phyloP scores from a whole-genome alignment of 2,329 filamentous ascomycete species.

The Rhinocladiella similis region DNA sequence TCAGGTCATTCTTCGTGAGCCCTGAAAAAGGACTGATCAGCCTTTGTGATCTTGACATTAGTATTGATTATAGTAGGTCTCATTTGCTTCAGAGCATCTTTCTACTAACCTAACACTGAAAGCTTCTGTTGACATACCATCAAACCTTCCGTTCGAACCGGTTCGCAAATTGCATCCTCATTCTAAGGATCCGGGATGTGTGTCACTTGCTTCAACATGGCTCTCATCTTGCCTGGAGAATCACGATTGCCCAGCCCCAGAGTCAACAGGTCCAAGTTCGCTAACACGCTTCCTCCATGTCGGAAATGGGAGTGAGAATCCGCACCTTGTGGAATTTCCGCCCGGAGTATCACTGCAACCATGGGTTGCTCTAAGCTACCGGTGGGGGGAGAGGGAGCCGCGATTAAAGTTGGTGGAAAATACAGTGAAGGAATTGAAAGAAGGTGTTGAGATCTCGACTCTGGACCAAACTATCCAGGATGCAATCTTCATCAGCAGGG shows the following conservation, averaged over 20 bases:
- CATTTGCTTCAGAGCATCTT: background rate
- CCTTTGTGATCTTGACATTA: background rate
- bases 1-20: background rate
- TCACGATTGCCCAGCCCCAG: background rate
- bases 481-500: background rate
- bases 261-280: background rate
- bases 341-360: background rate
- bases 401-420: background rate
- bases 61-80: background rate
- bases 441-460: background rate
- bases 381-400: background rate
- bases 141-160: background rate
- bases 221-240: background rate
- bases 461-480: background rate
- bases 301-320: background rate
- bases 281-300: background rate
- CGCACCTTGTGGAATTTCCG: conserved; percentile 1
- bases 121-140: background rate
- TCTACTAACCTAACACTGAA: background rate
- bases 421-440: background rate
- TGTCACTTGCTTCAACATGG: conserved; percentile 3
- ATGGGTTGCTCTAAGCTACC: conserved; percentile 2
- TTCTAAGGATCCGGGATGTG: background rate
- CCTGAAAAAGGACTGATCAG: background rate
- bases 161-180: background rate